Evolutionary conservation across 2,329 filamentous ascomycete species (phyloP).

Genomic region (Trichoderma simmonsii): DNA sequence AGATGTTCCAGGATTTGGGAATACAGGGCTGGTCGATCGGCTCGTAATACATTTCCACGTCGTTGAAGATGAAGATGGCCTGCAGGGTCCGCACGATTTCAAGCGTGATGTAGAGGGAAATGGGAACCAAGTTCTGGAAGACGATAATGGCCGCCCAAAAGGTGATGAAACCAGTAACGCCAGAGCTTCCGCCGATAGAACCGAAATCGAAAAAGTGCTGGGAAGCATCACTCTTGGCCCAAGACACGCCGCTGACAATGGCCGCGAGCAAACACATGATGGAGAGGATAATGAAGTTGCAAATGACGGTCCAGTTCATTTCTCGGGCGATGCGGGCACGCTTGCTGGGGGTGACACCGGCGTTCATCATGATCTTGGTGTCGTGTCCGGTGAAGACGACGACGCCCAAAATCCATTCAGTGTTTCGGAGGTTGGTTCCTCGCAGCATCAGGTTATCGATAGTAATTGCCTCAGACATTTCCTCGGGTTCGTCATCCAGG

Average conservation of each 20-base stretch:
- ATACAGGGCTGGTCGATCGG: constrained; percentile 91
- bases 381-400: constrained; percentile 94
- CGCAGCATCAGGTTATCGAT: constrained; percentile 95
- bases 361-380: constrained; percentile 99
- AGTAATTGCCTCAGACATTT: constrained; percentile 87
- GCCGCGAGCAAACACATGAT: constrained; percentile 84
- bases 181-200: constrained; percentile 70
- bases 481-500: constrained; percentile 58
- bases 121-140: constrained; percentile 98
- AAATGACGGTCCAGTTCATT: constrained; percentile 95
- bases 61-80: constrained; percentile 96
- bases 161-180: constrained; percentile 86
- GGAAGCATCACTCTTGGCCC: constrained; percentile 72
- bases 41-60: constrained; percentile 96
- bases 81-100: constrained; percentile 93
- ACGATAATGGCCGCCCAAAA: constrained; percentile 94
- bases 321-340: constrained; percentile 86
- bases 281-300: constrained; percentile 90
- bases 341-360: constrained; percentile 92
- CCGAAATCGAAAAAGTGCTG: constrained; percentile 81
- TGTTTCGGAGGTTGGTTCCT: constrained; percentile 91
- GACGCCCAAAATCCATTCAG: constrained; percentile 90
- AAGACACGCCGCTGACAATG: constrained; percentile 80
- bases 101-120: constrained; percentile 94
- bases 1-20: constrained; percentile 98